Evolutionary conservation across 2,329 filamentous ascomycete genomes (phyloP).

Genomic region (Pseudocercospora ulei): DNA sequence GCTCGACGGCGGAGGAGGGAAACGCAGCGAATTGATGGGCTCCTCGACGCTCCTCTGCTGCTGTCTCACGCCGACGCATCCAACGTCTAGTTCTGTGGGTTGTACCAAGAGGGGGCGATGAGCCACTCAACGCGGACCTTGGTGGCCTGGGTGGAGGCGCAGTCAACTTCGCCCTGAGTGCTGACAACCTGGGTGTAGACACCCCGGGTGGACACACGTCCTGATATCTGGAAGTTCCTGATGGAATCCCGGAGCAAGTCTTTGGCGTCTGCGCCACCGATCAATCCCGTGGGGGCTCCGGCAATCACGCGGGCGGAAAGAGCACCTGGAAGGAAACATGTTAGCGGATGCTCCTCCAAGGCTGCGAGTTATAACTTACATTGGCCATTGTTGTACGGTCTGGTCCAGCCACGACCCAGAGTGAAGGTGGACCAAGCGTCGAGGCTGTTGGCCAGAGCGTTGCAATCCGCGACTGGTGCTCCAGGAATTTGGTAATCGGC

Average conservation of each 20-base stretch:
- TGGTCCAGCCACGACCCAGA: constrained; percentile 8
- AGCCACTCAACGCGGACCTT: constrained; percentile 12
- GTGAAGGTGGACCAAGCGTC: neutral
- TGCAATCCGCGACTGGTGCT: constrained; percentile 3
- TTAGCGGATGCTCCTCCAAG: neutral
- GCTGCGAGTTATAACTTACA: constrained; percentile 5
- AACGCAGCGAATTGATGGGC: no score
- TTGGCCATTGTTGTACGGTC: constrained; percentile 2
- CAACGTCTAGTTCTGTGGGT: constrained; percentile 12
- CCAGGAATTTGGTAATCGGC: neutral
- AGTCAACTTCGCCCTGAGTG: constrained; percentile 11
- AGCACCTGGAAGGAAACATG: constrained; percentile 5
- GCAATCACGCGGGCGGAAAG: constrained; percentile 11
- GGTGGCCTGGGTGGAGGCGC: neutral
- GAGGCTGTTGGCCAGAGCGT: neutral
- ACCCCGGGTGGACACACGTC: constrained; percentile 1
- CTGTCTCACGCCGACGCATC: no score
- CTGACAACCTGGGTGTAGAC: constrained; percentile 5
- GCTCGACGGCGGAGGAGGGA: no score
- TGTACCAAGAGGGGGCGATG: constrained; percentile 7
- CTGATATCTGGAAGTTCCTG: neutral
- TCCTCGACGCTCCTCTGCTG: no score
- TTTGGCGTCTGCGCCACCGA: constrained; percentile 10
- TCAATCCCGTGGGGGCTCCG: constrained; percentile 1
- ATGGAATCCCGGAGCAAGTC: constrained; percentile 10